These are phyloP conservation scores for Prunella vulgaris DNA, from an alignment of 257 asterid species.

Conservation along the genomic window DNA sequence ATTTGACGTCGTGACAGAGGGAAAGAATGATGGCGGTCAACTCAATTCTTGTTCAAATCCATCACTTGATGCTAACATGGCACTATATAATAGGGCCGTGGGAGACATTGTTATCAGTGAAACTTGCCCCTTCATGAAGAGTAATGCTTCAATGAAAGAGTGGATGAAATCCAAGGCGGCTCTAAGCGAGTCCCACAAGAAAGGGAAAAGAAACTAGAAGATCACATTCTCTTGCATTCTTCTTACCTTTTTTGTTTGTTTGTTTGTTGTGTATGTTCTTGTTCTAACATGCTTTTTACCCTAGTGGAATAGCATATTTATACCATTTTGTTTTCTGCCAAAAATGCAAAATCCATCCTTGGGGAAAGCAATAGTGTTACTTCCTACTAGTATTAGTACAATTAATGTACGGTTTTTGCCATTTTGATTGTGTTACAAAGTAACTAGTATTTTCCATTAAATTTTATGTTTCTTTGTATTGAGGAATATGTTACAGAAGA, in stretches of 20 bases:
- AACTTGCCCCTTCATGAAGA: constrained; percentile 70
- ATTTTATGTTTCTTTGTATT: no score
- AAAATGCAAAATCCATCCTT: neutral
- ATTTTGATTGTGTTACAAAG: no score
- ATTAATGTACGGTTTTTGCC: no score
- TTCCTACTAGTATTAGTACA: no score
- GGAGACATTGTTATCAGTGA: constrained; percentile 37
- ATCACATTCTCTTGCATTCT: neutral
- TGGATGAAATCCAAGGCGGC: constrained; percentile 65
- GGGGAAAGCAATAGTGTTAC: no score
- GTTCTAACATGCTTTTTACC: neutral
- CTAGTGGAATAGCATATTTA: neutral
- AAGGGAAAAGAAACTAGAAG: constrained; percentile 23
- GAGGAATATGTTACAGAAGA: no score
- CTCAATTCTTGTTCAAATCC: constrained; percentile 15
- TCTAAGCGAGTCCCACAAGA: constrained; percentile 51
- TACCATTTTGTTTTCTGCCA: neutral
- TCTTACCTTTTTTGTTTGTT: neutral
- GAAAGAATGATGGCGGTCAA: constrained; percentile 13
- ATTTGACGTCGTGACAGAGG: constrained; percentile 19
- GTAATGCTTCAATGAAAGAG: constrained; percentile 65
- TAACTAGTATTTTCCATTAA: no score
- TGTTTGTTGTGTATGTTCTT: neutral
- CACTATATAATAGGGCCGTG: constrained; percentile 17
- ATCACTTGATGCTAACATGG: constrained; percentile 5